Evolutionary conservation across 306 rosid species (phyloP).

Genomic region (Abrus pulchellus): DNA sequence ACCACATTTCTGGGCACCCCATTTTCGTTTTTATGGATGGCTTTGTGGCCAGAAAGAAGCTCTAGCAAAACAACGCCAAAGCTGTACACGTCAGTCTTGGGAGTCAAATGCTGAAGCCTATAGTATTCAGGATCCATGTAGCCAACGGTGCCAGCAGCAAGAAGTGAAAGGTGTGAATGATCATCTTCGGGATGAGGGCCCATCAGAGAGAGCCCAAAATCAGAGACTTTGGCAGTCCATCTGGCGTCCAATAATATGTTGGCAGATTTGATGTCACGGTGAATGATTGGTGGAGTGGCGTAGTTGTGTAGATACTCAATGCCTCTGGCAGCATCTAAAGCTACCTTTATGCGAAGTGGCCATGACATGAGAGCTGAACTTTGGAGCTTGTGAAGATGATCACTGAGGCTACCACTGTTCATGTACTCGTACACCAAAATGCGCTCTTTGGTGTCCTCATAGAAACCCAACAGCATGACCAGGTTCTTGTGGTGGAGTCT

Average conservation of each 20-base stretch:
- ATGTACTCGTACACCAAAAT: conserved; percentile 80
- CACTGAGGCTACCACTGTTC: conserved; percentile 76
- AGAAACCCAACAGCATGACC: conserved; percentile 73
- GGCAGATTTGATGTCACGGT: conserved; percentile 80
- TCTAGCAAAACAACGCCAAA: conserved; percentile 83
- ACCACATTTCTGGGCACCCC: conserved; percentile 88
- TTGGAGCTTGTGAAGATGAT: conserved; percentile 73
- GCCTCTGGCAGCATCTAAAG: conserved; percentile 84
- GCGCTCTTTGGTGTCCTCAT: conserved; percentile 71
- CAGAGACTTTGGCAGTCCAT: conserved; percentile 72
- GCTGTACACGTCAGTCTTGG: conserved; percentile 91
- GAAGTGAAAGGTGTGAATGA: conserved; percentile 60
- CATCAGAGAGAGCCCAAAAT: conserved; percentile 79
- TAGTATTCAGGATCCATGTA: conserved; percentile 96
- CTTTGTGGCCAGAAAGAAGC: conserved; percentile 69
- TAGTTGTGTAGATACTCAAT: conserved; percentile 74
- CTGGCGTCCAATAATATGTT: conserved; percentile 70
- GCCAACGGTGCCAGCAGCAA: conserved; percentile 81
- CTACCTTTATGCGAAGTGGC: conserved; percentile 62
- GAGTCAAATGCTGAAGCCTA: conserved; percentile 71
- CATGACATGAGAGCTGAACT: conserved; percentile 60
- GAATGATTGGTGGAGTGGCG: conserved; percentile 72
- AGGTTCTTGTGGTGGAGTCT: conserved; percentile 91
- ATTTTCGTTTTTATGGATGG: conserved; percentile 73
- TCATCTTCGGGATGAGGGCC: conserved; percentile 71